A percentile compares a stretch with the other conserved stretches of the same genome.
Evolutionary conservation across 371 early-diverging fungal genomes (phyloP).

Genomic region (Zychaea mexicana): DNA sequence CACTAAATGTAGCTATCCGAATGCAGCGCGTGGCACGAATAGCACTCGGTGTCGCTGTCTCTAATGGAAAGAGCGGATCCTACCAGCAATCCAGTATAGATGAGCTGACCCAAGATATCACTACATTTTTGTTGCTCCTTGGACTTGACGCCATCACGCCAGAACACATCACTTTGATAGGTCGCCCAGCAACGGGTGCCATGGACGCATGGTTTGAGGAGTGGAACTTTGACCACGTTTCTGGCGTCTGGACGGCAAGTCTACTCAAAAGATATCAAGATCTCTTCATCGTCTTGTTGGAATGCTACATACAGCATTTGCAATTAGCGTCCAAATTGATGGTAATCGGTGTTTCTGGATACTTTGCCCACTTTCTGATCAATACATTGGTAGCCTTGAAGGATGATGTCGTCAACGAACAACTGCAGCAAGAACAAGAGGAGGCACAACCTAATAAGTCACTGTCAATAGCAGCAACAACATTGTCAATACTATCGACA

Average conservation of each 20-base stretch:
- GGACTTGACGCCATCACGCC: conserved; percentile 17
- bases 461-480: too few relatives aligned
- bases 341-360: conserved; percentile 3
- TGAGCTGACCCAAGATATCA: conserved; percentile 16
- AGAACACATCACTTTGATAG: conserved; percentile 21
- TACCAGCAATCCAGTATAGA: conserved; percentile 7
- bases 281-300: conserved; percentile 18
- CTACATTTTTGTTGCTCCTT: conserved; percentile 23
- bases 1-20: conserved; percentile 1
- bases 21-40: conserved; percentile 3
- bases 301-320: conserved; percentile 29
- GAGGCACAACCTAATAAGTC: too few relatives aligned
- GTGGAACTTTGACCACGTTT: neutral
- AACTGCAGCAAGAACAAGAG: neutral
- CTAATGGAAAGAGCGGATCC: neutral
- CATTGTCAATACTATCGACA: too few relatives aligned
- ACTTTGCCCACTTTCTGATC: conserved; percentile 24
- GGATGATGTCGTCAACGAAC: neutral
- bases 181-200: neutral
- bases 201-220: conserved; percentile 15
- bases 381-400: conserved; percentile 15
- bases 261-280: conserved; percentile 12
- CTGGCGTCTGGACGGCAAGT: neutral
- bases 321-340: conserved; percentile 13
- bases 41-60: neutral